phyloP scores from a whole-genome alignment of 345 rosid genomes.

The Eucalyptus marginata region DNA sequence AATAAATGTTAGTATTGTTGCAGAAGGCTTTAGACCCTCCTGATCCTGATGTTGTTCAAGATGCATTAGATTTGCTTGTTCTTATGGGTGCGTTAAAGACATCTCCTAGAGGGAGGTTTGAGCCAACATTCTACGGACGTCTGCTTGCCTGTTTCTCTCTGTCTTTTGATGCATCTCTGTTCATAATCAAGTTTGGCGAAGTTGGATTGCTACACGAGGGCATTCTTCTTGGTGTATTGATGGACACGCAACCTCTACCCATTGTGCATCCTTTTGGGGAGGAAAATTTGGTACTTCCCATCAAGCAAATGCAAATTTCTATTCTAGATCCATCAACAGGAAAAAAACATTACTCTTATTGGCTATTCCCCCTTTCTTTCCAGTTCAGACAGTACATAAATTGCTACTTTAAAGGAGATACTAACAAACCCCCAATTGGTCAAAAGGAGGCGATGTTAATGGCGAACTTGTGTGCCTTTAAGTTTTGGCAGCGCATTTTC shows the following conservation, averaged over 20 bases:
- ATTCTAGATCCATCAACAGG: neutral
- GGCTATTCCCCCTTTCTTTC: neutral
- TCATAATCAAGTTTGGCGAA: constrained; percentile 75
- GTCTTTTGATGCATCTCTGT: constrained; percentile 73
- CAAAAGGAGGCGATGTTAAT: constrained; percentile 46
- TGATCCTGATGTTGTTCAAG: constrained; percentile 53
- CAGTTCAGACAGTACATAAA: constrained; percentile 55
- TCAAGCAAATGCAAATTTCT: neutral
- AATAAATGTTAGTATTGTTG: constrained; percentile 46
- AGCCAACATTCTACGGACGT: constrained; percentile 86
- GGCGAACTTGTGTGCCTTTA: constrained; percentile 70
- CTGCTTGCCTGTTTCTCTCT: constrained; percentile 77
- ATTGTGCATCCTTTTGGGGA: constrained; percentile 79
- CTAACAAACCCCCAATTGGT: constrained; percentile 28
- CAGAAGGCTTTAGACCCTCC: constrained; percentile 93
- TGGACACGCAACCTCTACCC: constrained; percentile 78
- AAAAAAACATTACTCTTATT: neutral
- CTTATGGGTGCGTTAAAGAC: constrained; percentile 41
- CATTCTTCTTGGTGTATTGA: constrained; percentile 70
- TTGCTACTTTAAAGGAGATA: constrained; percentile 38
- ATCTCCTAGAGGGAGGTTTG: constrained; percentile 52
- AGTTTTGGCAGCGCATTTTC: constrained; percentile 81
- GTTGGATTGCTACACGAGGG: constrained; percentile 82
- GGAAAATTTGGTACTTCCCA: constrained; percentile 46
- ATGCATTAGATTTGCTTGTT: constrained; percentile 60